Percentiles rank a stretch among this genome's conserved stretches.
These are phyloP conservation scores for Pseudogymnoascus sp. DNA, from an alignment of 2,329 filamentous ascomycete genomes.

Conservation along the genomic window DNA sequence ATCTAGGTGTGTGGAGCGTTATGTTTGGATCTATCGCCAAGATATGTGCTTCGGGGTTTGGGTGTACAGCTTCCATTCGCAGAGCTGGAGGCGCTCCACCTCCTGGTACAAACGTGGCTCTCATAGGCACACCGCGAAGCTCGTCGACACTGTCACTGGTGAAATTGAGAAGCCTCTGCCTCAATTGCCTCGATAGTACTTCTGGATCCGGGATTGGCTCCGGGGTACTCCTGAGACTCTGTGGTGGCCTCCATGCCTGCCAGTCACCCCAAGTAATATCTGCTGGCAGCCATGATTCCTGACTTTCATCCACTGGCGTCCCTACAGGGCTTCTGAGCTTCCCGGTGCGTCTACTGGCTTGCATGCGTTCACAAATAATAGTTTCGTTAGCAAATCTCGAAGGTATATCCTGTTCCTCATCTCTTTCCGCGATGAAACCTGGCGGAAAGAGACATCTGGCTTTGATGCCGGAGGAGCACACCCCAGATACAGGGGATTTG, in stretches of 20 bases:
- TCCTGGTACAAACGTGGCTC: background rate
- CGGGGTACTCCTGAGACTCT: background rate
- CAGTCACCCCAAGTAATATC: background rate
- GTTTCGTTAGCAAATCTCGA: background rate
- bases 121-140: background rate
- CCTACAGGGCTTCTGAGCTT: background rate
- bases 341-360: background rate
- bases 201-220: background rate
- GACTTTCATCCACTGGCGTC: background rate
- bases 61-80: background rate
- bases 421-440: background rate
- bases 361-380: background rate
- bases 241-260: background rate
- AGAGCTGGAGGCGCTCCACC: background rate
- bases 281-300: background rate
- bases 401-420: background rate
- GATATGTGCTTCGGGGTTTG: background rate
- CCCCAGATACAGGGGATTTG: background rate
- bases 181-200: background rate
- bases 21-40: background rate
- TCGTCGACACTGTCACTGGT: background rate
- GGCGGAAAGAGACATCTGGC: too few species aligned
- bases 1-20: background rate
- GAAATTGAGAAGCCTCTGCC: background rate
- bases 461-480: background rate